Percentiles rank a stretch among this genome's conserved stretches.
Evolutionary conservation across 164 flowering plant species (phyloP).

Genomic region (Nymphaea thermarum): DNA sequence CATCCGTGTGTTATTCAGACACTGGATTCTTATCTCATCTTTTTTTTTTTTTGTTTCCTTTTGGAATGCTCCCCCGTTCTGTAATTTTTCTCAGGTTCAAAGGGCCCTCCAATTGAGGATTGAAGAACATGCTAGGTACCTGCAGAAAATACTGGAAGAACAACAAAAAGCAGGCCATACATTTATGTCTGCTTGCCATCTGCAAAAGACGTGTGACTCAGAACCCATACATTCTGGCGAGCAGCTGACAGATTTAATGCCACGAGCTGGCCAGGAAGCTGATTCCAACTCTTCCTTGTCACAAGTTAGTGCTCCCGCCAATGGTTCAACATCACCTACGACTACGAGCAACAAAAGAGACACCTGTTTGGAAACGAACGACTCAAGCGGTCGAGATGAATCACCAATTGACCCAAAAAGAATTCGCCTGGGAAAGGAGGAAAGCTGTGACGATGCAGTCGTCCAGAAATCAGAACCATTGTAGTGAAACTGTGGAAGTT

Average conservation of each 20-base stretch:
- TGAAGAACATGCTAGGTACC: neutral
- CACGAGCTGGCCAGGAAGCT: neutral
- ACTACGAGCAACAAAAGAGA: neutral
- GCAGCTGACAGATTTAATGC: neutral
- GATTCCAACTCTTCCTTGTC: neutral
- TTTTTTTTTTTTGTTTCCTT: neutral
- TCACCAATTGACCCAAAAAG: neutral
- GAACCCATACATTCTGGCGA: neutral
- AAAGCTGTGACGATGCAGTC: neutral
- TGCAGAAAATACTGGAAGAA: constrained; percentile 2
- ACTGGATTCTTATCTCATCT: neutral
- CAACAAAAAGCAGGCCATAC: neutral
- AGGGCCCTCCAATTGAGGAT: constrained; percentile 3
- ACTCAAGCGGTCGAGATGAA: neutral
- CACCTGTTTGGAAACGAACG: neutral
- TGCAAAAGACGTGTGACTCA: neutral
- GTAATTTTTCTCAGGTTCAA: neutral
- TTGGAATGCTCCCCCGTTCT: neutral
- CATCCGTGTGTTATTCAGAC: neutral
- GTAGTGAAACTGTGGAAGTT: too few relatives aligned
- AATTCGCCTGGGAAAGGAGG: neutral
- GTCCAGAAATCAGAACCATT: neutral
- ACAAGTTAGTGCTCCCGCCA: neutral
- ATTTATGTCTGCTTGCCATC: neutral
- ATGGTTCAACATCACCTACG: neutral